These are phyloP conservation scores for Pueraria montana DNA, from an alignment of 306 rosid genomes.

Conservation along the genomic window DNA sequence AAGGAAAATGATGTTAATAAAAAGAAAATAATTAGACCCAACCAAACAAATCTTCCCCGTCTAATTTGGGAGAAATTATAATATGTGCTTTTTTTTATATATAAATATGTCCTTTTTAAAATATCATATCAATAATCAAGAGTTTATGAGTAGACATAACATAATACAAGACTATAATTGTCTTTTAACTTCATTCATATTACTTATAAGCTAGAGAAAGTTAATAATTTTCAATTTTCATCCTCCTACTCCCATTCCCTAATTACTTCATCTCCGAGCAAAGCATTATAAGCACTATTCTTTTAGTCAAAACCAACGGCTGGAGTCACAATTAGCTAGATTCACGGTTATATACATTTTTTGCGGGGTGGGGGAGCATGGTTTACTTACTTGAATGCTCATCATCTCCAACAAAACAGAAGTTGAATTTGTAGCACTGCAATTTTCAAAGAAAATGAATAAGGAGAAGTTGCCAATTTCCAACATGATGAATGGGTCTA, in stretches of 20 bases:
- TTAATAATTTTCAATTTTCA: too few relatives aligned
- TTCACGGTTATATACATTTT: not conserved
- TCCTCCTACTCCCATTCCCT: not conserved
- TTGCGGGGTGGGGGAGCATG: not conserved
- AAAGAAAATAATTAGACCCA: not conserved
- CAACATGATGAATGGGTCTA: not conserved
- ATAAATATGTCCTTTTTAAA: not conserved
- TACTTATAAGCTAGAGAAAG: not conserved
- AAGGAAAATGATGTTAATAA: not conserved
- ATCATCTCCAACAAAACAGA: not conserved
- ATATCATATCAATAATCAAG: not conserved
- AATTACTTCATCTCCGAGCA: not conserved
- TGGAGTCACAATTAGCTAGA: not conserved
- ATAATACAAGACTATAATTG: not conserved
- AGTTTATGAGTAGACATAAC: not conserved
- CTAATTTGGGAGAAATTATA: not conserved
- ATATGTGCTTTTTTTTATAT: not conserved
- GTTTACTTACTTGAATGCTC: not conserved
- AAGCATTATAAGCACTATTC: not conserved
- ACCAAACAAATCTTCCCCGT: not conserved
- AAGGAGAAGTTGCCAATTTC: not conserved
- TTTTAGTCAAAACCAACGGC: too few relatives aligned
- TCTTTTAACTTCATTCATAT: not conserved
- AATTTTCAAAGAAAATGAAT: not conserved
- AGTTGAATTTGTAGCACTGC: not conserved